A percentile compares a stretch with the other conserved stretches of the same genome.
Evolutionary conservation across 2,329 filamentous ascomycete species (phyloP).

Genomic region (Colletotrichum theobromicola): DNA sequence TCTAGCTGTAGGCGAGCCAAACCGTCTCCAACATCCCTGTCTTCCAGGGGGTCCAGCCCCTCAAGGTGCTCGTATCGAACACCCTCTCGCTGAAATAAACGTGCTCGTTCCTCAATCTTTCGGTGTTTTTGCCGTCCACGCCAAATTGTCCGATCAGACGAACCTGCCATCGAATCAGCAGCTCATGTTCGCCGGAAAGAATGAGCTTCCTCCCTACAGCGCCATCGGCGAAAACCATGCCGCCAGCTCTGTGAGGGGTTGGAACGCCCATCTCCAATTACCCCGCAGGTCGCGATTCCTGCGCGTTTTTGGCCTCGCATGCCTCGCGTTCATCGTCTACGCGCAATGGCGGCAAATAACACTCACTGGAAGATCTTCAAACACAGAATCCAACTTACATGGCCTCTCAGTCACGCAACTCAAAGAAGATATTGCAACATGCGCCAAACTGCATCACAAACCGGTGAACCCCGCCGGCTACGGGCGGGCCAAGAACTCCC

Average conservation of each 20-base stretch:
- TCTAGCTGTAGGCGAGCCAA: background rate
- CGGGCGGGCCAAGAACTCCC: constrained; percentile 63
- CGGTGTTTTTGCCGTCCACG: background rate
- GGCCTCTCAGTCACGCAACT: constrained; percentile 58
- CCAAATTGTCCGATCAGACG: background rate
- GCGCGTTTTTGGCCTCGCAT: constrained; percentile 43
- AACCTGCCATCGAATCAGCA: background rate
- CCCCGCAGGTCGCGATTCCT: constrained; percentile 11
- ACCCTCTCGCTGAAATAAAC: background rate
- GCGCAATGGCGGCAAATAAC: constrained; percentile 51
- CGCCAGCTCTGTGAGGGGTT: background rate
- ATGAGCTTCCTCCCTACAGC: constrained; percentile 49
- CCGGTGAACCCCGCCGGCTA: constrained; percentile 61
- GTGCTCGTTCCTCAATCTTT: background rate
- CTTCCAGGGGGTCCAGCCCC: background rate
- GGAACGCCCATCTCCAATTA: background rate
- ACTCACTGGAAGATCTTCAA: background rate
- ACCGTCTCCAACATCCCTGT: background rate
- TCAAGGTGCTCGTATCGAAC: background rate
- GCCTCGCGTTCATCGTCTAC: constrained; percentile 53
- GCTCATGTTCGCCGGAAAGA: constrained; percentile 37
- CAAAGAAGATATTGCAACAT: constrained; percentile 57
- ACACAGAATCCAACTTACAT: constrained; percentile 32
- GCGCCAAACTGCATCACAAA: constrained; percentile 57
- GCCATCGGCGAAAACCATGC: constrained; percentile 25